phyloP scores from a whole-genome alignment of 73 alveolate genomes.

The Tetrahymena elliotti region DNA sequence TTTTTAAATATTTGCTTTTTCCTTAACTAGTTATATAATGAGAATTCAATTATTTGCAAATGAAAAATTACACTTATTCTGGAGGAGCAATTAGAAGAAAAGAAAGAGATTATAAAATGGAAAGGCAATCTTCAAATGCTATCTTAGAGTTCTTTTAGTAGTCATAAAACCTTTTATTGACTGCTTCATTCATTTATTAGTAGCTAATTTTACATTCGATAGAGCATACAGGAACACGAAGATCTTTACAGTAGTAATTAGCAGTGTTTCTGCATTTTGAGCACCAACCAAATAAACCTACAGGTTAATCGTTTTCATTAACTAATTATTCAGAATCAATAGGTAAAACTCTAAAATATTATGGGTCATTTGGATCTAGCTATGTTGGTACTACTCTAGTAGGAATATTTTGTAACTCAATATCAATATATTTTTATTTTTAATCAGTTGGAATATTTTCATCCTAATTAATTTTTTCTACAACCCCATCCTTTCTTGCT shows the following conservation, averaged over 20 bases:
- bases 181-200: constrained; percentile 31
- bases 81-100: not conserved
- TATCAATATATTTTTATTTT: not conserved
- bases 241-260: constrained; percentile 80
- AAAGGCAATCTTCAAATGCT: not conserved
- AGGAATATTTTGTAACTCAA: not conserved
- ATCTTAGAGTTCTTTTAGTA: constrained; percentile 47
- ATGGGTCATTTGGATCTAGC: constrained; percentile 42
- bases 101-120: not conserved
- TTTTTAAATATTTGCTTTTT: too few relatives aligned
- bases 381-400: constrained; percentile 35
- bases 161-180: constrained; percentile 14
- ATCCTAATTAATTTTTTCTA: not conserved
- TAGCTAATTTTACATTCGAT: constrained; percentile 74
- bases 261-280: constrained; percentile 87
- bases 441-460: not conserved
- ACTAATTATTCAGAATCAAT: constrained; percentile 45
- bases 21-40: too few relatives aligned
- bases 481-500: constrained; percentile 26
- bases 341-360: constrained; percentile 16
- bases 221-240: constrained; percentile 92
- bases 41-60: not conserved
- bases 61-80: not conserved
- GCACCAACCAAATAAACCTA: constrained; percentile 97
- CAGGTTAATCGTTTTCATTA: constrained; percentile 73